Conservation (phyloP, 2,329 filamentous ascomycete species). For the Onygena corvina region DNA sequence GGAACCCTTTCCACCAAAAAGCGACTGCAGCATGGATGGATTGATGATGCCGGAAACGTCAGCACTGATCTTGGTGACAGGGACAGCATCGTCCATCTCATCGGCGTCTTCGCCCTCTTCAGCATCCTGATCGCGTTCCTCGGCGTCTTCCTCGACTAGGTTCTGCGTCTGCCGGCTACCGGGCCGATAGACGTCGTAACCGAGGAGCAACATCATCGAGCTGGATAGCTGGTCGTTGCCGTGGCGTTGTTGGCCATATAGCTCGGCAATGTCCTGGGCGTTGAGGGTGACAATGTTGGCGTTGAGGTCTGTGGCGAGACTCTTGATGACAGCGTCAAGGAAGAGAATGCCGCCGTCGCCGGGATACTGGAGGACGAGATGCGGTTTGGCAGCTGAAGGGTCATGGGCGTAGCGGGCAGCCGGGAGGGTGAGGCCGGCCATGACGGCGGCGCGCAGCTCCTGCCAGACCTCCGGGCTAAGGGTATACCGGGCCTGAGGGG, state of each 20-base stretch:
- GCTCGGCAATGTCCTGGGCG: conserved; percentile 36
- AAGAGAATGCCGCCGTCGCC: conserved; percentile 43
- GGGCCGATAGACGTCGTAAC: conserved; percentile 44
- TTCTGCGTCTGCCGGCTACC: conserved; percentile 23
- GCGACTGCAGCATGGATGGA: conserved; percentile 12
- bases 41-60: conserved; percentile 2
- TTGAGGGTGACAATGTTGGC: conserved; percentile 34
- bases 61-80: conserved; percentile 1
- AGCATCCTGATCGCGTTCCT: conserved; percentile 35
- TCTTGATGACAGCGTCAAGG: conserved; percentile 50
- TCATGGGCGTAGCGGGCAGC: conserved; percentile 32
- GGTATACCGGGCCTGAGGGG: conserved; percentile 11
- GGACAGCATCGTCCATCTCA: conserved; percentile 9
- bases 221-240: conserved; percentile 26
- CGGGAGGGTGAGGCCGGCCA: conserved; percentile 39
- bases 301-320: conserved; percentile 47
- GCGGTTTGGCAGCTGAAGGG: conserved; percentile 42
- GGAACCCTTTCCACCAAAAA: conserved; percentile 13
- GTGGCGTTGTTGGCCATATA: conserved; percentile 32
- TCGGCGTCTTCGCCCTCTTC: conserved; percentile 25
- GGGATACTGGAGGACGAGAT: conserved; percentile 49
- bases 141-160: conserved; percentile 35
- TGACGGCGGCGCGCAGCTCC: conserved; percentile 41
- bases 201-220: conserved; percentile 32
- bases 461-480: conserved; percentile 33